Percentiles rank a stretch among this genome's conserved stretches.
phyloP scores from a whole-genome alignment of 371 early-diverging fungal genomes.

The Dinochytrium kinnereticum region DNA sequence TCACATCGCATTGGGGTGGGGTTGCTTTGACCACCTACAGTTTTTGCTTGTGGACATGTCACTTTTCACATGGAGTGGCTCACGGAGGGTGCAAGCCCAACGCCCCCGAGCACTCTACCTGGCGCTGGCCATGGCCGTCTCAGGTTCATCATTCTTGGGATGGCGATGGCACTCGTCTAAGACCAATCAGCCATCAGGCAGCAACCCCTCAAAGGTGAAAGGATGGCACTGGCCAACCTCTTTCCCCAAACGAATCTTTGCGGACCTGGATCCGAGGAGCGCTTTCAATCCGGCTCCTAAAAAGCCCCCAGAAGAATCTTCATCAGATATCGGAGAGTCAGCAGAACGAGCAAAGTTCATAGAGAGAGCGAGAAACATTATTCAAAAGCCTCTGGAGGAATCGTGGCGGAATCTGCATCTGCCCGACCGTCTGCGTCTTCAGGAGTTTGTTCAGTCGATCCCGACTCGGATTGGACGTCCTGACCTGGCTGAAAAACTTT shows the following conservation, averaged over 20 bases:
- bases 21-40: too few relatives aligned
- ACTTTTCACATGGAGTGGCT: too few relatives aligned
- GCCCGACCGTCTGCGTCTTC: background rate
- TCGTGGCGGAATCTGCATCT: too few relatives aligned
- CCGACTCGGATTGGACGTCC: slow-evolving; percentile 12
- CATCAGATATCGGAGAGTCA: too few relatives aligned
- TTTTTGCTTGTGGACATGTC: too few relatives aligned
- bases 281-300: background rate
- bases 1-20: too few relatives aligned
- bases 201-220: too few relatives aligned
- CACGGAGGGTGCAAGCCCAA: too few relatives aligned
- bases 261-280: background rate
- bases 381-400: background rate
- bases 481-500: slow-evolving; percentile 16
- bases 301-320: slow-evolving; percentile 1
- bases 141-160: slow-evolving; percentile 1
- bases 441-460: slow-evolving; percentile 13
- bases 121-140: background rate
- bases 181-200: background rate
- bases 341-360: background rate
- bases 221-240: background rate
- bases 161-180: background rate
- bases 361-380: background rate
- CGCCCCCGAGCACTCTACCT: background rate
- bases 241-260: background rate